These are phyloP conservation scores for Apiospora phragmitis DNA, from an alignment of 2,329 filamentous ascomycete genomes.

Conservation along the genomic window DNA sequence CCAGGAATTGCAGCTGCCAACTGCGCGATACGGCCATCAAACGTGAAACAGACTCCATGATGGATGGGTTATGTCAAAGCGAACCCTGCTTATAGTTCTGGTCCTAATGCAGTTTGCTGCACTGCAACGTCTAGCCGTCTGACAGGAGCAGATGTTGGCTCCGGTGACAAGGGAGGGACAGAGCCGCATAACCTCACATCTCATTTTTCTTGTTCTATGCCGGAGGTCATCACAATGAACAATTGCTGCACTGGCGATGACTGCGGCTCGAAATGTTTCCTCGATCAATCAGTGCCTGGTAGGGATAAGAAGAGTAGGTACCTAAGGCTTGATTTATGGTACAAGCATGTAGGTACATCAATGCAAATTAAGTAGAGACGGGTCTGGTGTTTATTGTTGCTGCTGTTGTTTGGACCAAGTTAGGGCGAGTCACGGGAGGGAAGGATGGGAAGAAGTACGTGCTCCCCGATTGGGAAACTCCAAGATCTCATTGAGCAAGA, in stretches of 20 bases:
- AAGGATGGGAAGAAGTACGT: background rate
- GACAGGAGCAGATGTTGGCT: background rate
- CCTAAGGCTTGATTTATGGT: background rate
- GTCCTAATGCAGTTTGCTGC: conserved; percentile 2
- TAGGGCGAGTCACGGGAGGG: background rate
- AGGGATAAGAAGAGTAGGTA: background rate
- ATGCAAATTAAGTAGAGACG: background rate
- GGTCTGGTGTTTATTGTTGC: background rate
- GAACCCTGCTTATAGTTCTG: background rate
- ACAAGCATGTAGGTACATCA: background rate
- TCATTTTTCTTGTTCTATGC: background rate
- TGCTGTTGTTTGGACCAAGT: background rate
- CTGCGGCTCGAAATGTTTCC: background rate
- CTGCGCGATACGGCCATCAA: background rate
- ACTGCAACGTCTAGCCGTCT: background rate
- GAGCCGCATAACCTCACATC: conserved; percentile 5
- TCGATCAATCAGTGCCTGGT: background rate
- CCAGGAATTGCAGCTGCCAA: background rate
- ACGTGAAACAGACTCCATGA: background rate
- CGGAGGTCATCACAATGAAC: background rate
- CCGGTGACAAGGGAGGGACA: background rate
- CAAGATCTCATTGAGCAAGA: background rate
- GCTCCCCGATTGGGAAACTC: background rate
- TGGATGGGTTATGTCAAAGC: background rate
- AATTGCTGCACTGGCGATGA: background rate